Percentiles rank a stretch among this genome's conserved stretches.
phyloP scores from a whole-genome alignment of 148 eudicot species.

The Euryodendron excelsum region DNA sequence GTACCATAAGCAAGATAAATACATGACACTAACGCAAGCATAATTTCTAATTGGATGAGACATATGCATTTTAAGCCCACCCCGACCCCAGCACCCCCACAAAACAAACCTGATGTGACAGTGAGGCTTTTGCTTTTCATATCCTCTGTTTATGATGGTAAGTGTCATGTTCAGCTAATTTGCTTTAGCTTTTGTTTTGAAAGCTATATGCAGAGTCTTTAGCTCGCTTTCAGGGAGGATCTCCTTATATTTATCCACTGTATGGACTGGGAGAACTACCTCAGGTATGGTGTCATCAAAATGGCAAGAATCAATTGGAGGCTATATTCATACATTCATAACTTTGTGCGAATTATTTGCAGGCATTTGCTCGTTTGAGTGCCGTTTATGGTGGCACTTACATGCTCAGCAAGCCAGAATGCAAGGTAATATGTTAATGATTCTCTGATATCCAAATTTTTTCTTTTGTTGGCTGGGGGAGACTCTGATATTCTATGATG shows the following conservation, averaged over 20 bases:
- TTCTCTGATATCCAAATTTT: neutral
- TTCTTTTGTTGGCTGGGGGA: neutral
- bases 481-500: neutral
- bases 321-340: constrained; percentile 4
- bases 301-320: neutral
- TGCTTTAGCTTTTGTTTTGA: neutral
- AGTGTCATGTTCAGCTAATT: constrained; percentile 2
- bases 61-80: no score
- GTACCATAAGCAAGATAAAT: neutral
- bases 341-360: neutral
- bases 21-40: neutral
- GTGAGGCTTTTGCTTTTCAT: neutral
- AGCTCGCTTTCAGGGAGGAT: constrained; percentile 81
- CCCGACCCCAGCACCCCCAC: no score
- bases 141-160: neutral
- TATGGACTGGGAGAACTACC: constrained; percentile 86
- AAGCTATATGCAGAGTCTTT: constrained; percentile 48
- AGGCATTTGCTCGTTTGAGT: constrained; percentile 86
- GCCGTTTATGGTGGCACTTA: constrained; percentile 92
- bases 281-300: constrained; percentile 10
- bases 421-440: constrained; percentile 44
- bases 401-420: constrained; percentile 82
- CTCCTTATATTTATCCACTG: constrained; percentile 93
- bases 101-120: no score
- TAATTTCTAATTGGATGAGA: neutral